Conservation (phyloP, 306 rosid species). For the Abrus pulchellus region DNA sequence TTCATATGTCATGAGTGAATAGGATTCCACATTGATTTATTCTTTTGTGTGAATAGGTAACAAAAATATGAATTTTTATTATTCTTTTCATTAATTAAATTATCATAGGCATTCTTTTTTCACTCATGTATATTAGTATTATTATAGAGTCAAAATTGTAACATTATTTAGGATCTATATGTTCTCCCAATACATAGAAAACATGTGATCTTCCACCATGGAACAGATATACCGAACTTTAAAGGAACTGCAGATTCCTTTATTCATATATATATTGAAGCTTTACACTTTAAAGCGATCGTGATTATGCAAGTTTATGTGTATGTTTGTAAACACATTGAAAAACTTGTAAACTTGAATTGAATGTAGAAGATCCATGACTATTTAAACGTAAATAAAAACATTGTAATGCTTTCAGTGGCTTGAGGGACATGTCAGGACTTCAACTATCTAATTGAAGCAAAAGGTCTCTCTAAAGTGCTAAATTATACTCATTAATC, state of each 20-base stretch:
- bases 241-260: constrained; percentile 33
- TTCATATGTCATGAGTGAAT: constrained; percentile 48
- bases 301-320: neutral
- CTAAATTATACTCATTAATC: neutral
- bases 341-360: too few relatives aligned
- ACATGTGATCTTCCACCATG: constrained; percentile 34
- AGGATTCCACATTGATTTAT: constrained; percentile 57
- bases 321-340: too few relatives aligned
- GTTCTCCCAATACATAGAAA: constrained; percentile 53
- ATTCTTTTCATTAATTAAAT: constrained; percentile 53
- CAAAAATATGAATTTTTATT: constrained; percentile 56
- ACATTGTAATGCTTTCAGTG: neutral
- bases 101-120: constrained; percentile 53
- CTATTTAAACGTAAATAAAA: too few relatives aligned
- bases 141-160: constrained; percentile 53
- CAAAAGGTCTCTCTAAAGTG: neutral
- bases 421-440: neutral
- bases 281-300: constrained; percentile 9
- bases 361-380: too few relatives aligned
- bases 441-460: neutral
- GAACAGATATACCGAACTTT: constrained; percentile 22
- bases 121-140: constrained; percentile 54
- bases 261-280: constrained; percentile 15
- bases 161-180: constrained; percentile 53
- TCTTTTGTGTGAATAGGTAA: constrained; percentile 69